Evolutionary conservation across 75 land plant species (phyloP).

Genomic region (Adiantum capillusveneris): DNA sequence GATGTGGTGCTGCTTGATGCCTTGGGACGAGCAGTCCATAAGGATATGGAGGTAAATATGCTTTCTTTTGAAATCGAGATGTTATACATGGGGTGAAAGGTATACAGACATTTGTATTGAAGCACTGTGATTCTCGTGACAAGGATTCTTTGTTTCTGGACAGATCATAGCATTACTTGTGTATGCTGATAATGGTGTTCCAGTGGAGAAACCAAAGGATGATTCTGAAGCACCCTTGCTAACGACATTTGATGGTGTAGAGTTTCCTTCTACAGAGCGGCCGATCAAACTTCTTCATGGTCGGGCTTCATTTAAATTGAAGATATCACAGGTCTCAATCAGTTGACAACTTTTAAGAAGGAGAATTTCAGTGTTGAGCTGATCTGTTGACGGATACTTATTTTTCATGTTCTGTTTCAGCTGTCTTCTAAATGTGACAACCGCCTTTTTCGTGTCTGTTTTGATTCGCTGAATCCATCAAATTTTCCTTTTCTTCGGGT

Average conservation of each 20-base stretch:
- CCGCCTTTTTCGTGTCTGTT: slow-evolving; percentile 63
- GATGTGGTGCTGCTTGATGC: slow-evolving; percentile 76
- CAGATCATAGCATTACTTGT: slow-evolving; percentile 78
- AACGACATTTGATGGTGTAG: slow-evolving; percentile 73
- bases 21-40: slow-evolving; percentile 51
- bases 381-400: slow-evolving; percentile 1
- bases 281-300: slow-evolving; percentile 67
- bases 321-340: slow-evolving; percentile 79
- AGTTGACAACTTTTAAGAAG: too few relatives aligned
- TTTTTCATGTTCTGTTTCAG: slow-evolving; percentile 34
- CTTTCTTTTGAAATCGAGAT: too few relatives aligned
- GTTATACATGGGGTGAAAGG: too few relatives aligned
- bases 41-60: slow-evolving; percentile 72
- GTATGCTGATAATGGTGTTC: slow-evolving; percentile 58
- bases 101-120: too few relatives aligned
- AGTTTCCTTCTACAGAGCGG: slow-evolving; percentile 55
- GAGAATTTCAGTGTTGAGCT: too few relatives aligned
- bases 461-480: slow-evolving; percentile 34
- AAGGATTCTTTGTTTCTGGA: not conserved
- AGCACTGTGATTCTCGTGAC: too few relatives aligned
- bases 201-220: slow-evolving; percentile 71
- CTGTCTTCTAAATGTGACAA: slow-evolving; percentile 90
- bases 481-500: slow-evolving; percentile 68
- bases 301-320: slow-evolving; percentile 87
- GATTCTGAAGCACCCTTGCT: slow-evolving; percentile 77